Conservation (phyloP, 192 early-diverging fungal genomes). For the Rhizophlyctis rosea region DNA sequence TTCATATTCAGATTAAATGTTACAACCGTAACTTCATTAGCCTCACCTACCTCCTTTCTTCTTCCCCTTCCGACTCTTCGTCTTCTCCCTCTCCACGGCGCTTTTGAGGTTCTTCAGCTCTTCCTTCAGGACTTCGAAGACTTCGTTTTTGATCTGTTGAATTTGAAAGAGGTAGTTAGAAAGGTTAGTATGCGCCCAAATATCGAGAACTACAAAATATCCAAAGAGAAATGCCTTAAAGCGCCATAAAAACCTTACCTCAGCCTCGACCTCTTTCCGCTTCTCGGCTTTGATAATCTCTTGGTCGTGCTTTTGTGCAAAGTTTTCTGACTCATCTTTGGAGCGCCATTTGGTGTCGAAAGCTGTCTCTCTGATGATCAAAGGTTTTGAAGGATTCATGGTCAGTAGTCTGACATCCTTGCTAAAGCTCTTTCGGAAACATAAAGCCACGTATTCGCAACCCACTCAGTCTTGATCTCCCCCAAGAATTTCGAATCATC, state of each 20-base stretch:
- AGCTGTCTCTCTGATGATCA: conserved; percentile 16
- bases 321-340: conserved; percentile 60
- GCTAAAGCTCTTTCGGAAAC: no score
- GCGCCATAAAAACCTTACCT: no score
- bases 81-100: conserved; percentile 53
- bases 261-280: conserved; percentile 55
- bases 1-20: conserved; percentile 2
- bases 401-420: no score
- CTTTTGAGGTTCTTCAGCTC: conserved; percentile 60
- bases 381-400: background rate
- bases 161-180: background rate
- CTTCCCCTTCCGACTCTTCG: conserved; percentile 56
- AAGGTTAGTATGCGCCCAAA: background rate
- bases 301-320: conserved; percentile 62
- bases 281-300: conserved; percentile 62
- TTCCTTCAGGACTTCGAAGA: conserved; percentile 58
- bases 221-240: background rate
- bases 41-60: conserved; percentile 29
- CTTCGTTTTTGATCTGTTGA: conserved; percentile 53
- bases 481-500: conserved; percentile 48
- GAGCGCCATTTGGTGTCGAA: conserved; percentile 46
- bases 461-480: conserved; percentile 42
- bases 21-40: conserved; percentile 9
- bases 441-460: no score
- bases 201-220: background rate